Conservation (phyloP, 768 basidiomycete species). For the Candolleomyces aberdarensis region DNA sequence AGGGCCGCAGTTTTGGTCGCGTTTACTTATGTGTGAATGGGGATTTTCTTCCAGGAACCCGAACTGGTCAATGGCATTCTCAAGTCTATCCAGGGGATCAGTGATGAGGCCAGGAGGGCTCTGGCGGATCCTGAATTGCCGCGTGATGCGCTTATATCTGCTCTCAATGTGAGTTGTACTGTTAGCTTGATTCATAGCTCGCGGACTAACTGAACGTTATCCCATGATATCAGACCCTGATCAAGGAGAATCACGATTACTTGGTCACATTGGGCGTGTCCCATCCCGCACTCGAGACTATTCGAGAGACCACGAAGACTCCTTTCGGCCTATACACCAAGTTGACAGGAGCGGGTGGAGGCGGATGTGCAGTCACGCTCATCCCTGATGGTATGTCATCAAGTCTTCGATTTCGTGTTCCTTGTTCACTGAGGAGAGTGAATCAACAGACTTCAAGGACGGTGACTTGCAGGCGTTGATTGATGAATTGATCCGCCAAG, state of each 20-base stretch:
- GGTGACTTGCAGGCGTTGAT: conserved; percentile 57
- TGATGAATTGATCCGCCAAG: conserved; percentile 52
- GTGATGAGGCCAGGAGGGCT: conserved; percentile 73
- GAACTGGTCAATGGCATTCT: conserved; percentile 76
- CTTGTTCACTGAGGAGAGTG: conserved; percentile 7
- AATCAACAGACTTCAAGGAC: conserved; percentile 65
- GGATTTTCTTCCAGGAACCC: conserved; percentile 59
- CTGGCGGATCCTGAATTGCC: conserved; percentile 73
- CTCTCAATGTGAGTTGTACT: conserved; percentile 60
- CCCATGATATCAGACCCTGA: conserved; percentile 54
- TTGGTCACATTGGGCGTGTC: conserved; percentile 87
- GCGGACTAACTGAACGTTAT: conserved; percentile 4
- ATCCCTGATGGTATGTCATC: conserved; percentile 79
- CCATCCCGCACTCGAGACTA: conserved; percentile 82
- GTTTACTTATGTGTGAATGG: conserved; percentile 10
- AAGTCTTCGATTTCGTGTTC: not conserved
- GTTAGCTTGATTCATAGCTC: conserved; percentile 3
- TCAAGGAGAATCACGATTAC: conserved; percentile 86
- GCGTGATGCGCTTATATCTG: conserved; percentile 59
- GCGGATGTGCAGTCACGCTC: conserved; percentile 95
- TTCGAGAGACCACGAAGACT: conserved; percentile 64
- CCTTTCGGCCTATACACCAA: conserved; percentile 84
- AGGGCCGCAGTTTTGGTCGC: conserved; percentile 1
- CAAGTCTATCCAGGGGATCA: conserved; percentile 78
- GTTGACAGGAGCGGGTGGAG: conserved; percentile 96